Base-by-base conservation (phyloP, 805 yeast genomes). In the Myxozyma kluyveri region DNA sequence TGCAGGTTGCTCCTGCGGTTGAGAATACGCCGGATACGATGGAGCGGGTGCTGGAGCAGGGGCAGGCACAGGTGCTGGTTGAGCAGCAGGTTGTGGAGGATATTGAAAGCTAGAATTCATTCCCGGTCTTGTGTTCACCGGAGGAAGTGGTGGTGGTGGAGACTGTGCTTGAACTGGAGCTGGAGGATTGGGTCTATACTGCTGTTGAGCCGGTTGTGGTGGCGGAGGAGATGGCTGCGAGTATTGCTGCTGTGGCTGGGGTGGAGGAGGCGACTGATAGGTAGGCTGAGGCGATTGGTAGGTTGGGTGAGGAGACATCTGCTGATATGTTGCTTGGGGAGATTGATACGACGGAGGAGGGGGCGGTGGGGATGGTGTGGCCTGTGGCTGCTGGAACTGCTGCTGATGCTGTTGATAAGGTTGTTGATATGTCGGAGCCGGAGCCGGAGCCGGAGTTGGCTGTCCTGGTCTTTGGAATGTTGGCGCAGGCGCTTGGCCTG, bases 351-450 rank as follows among this genome's bases (percentile, higher is more conserved):
- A 26, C 9, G 18, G 43, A 38, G 49, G 42, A 21, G 42, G 23
- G 19, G 46, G 35, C 7, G 35, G 37, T 17, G 14, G 35, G 10
- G 31, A 27, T 12, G 33, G 23, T 38, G 41, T 9, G 19, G 41
- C 23, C 14, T 14, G 12, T 29, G 33, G 33, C 33, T 29, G 33
- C 33, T 29, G 33, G 12, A 9, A 29, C n/a, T n/a, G 9, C 12
- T 45, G 45, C 12, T 49, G 47, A 38, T 47, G 66, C 17, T 45
- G 59, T 1, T 24, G 48, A 24, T 19, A 19, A 23, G 23, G 52
- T 37, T 37, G 41, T 21, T 6, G 7, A 5, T n/a, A 14, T n/a
- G 40, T n/a, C 10, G 40, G 40, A 6, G 40, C 40, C 19, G 40
- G 40, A 7, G 22, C 10, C 10, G 42, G 36, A 18, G 42, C 46